These are phyloP conservation scores for Mimosa bimucronata DNA, from an alignment of 306 rosid species.

Conservation along the genomic window DNA sequence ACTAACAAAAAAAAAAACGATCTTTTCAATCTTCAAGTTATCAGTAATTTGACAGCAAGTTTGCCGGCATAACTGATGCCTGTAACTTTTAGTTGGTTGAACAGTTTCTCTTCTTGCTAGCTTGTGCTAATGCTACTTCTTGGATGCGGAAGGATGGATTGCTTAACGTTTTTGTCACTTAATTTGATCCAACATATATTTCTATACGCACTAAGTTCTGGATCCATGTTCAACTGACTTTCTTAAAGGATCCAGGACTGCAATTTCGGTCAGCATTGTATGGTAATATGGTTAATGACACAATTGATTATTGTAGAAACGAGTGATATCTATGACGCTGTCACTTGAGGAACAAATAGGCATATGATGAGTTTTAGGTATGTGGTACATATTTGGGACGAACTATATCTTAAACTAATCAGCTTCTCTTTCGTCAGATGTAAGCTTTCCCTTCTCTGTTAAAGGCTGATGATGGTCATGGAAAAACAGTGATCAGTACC, in stretches of 20 bases:
- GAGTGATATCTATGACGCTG: background rate
- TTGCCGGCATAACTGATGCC: background rate
- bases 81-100: background rate
- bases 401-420: constrained; percentile 7
- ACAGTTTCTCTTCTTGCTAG: background rate
- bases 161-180: too few species aligned
- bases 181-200: too few species aligned
- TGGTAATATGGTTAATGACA: background rate
- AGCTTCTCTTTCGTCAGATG: constrained; percentile 31
- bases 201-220: too few species aligned
- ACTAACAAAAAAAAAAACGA: background rate
- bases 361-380: background rate
- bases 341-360: background rate
- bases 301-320: background rate
- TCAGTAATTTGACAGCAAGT: background rate
- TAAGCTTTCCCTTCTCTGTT: constrained; percentile 19
- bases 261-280: background rate
- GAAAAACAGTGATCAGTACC: constrained; percentile 60
- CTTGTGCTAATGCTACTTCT: too few species aligned
- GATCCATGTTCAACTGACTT: background rate
- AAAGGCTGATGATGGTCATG: constrained; percentile 58
- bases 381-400: constrained; percentile 16
- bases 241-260: background rate
- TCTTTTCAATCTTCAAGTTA: background rate
- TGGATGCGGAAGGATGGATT: too few species aligned